Evolutionary conservation across 2,329 filamentous ascomycete species (phyloP), one percentile per base, ranked within the genome.

Genomic region (Colletotrichum endophyticum): DNA sequence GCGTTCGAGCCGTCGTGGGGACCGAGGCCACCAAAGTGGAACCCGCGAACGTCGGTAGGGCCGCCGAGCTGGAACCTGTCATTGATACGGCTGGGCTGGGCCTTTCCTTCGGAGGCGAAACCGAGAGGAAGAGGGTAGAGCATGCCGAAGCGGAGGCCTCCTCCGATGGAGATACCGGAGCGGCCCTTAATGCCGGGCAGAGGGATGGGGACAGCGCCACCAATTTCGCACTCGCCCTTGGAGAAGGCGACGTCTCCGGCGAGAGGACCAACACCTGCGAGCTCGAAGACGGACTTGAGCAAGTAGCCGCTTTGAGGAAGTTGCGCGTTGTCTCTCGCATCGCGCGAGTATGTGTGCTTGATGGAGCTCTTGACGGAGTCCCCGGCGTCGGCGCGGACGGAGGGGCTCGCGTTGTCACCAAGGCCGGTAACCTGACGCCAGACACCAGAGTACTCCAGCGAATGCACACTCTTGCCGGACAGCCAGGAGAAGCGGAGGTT

Each of bases 21-120:
- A 11, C 97, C 97, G 8, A 99, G 90, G 2, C 97, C 97, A 25
- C 94, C 95, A 27, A 98, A 91, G 75, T 95, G 93, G 89, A 99
- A 99, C 3, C 97, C 97, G 72, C 97, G 95, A 16, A 99, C 95
- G 82, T 98, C 96, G 5, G 96, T 98, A 5, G 97, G 96, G 0
- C 97, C 97, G 59, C 97, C 97, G 36, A 99, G 94, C 81, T 96
- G 93, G 87, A 99, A 99, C 61, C 97, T 95, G 84, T 99, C 97
- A 83, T 98, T 98, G 81, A 99, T 91, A 34, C 95, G 92, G 79
- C 95, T 98, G 6, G 94, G 91, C 28, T 90, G 88, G 1, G 93
- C 90, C 25, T 87, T 86, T 66, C 87, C 87, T 22, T 85, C 81
- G 69, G 89, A 80, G 67, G 89, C 80, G 79, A 89, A 91, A 8